Base-by-base conservation (phyloP, 2,329 filamentous ascomycete genomes). In the Xylaria sp. region DNA sequence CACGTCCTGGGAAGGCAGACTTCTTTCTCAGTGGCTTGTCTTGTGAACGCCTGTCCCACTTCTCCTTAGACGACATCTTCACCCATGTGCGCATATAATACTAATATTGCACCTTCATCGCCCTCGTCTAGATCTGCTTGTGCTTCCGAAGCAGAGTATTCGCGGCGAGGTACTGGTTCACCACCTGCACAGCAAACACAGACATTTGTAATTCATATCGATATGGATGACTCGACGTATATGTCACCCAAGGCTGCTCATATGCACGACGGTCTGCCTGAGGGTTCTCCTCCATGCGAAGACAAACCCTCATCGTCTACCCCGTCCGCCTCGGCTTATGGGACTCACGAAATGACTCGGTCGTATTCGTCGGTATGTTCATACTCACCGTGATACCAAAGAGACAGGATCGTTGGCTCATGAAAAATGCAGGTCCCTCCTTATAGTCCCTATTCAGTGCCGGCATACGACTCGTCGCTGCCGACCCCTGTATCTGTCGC, bases 401-500 rank as follows among this genome's bases (percentile, higher is more conserved):
- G 25, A 68, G 51, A 62, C 51, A 43, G 51, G 39, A 31, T 58
- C 43, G 28, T 23, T 48, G 15, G 23, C 68, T 72, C 13, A 72
- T 52, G 15, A 33, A 43, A 18, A 13, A 48, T 49, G 20, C 20
- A 72, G 71, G 57, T 54, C 46, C 39, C 70, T 51, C 78, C 79
- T 18, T 82, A 81, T 75, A 80, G 78, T 76, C 76, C 79, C 62
- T 80, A 80, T 57, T 74, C 81, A 15, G 74, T 74, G 64, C 75
- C 72, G 62, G 75, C 75, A 70, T 83, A 80, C 78, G 84, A 86
- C 71, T 76, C 82, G 46, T 80, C 79, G 54, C 79, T 87, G 64
- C 78, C 86, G 58, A 86, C 86, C n/a, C 86, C 86, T 31, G 82
- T 83, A n/a, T 87, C 86, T 56, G 80, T 80, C 57, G 79, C 81